Evolutionary conservation across 2,329 filamentous ascomycete species (phyloP).

Genomic region (Diaporthe caulivora): DNA sequence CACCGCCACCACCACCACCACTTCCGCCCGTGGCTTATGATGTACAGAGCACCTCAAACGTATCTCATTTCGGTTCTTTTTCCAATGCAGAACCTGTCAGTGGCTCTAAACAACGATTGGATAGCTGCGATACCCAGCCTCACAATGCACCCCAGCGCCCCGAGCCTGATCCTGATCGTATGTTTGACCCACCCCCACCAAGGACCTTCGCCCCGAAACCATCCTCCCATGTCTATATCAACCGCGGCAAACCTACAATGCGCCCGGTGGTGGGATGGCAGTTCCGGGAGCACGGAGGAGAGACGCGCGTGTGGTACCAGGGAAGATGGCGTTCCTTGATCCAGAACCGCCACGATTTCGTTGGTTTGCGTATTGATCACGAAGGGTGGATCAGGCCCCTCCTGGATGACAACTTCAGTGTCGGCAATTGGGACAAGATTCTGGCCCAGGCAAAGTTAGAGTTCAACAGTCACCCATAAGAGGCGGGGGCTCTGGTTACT

Average conservation of each 20-base stretch:
- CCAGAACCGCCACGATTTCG: fast-evolving
- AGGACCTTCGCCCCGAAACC: too few relatives aligned
- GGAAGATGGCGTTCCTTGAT: neutral
- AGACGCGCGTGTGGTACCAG: neutral
- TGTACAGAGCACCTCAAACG: too few relatives aligned
- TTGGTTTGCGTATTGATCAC: neutral
- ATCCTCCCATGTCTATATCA: neutral
- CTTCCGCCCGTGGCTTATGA: neutral
- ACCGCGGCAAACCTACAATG: neutral
- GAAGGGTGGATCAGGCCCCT: neutral
- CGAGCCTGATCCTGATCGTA: neutral
- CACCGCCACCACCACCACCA: too few relatives aligned
- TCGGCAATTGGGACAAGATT: neutral
- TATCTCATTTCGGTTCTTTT: too few relatives aligned
- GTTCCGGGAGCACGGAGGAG: neutral
- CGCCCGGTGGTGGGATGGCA: neutral
- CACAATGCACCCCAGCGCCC: neutral
- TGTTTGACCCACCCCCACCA: neutral
- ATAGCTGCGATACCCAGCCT: neutral
- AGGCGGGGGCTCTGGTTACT: neutral
- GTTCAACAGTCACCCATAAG: neutral
- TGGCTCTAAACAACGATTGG: too few relatives aligned
- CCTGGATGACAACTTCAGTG: fast-evolving
- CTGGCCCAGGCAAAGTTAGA: neutral
- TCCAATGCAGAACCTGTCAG: neutral